Conservation (phyloP, 805 yeast species). For the Ogataea corticis region DNA sequence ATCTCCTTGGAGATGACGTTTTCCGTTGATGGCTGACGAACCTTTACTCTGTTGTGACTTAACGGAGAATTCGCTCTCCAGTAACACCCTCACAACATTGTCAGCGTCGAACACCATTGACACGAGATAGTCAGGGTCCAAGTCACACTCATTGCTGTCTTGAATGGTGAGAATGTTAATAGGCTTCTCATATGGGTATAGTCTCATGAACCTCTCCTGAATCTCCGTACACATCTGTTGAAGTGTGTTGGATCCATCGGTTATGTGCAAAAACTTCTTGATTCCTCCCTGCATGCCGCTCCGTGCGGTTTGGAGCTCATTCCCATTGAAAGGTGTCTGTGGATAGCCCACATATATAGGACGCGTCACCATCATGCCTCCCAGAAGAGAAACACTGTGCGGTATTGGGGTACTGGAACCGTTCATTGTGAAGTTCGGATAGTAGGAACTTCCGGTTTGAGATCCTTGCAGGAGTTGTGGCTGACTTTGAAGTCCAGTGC, state of each 20-base stretch:
- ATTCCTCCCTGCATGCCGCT: slow-evolving; percentile 8
- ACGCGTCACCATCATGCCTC: slow-evolving; percentile 4
- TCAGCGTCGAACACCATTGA: slow-evolving; percentile 61
- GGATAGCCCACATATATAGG: slow-evolving; percentile 10
- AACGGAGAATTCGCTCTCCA: slow-evolving; percentile 39
- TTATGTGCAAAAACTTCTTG: slow-evolving; percentile 63
- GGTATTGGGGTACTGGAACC: slow-evolving; percentile 31
- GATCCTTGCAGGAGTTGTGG: slow-evolving; percentile 6
- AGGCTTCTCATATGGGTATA: slow-evolving; percentile 64
- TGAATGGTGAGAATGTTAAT: slow-evolving; percentile 62
- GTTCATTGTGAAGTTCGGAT: slow-evolving; percentile 20
- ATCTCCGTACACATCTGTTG: slow-evolving; percentile 54
- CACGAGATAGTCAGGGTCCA: slow-evolving; percentile 74
- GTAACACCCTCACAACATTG: slow-evolving; percentile 47
- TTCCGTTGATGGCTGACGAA: slow-evolving; percentile 11
- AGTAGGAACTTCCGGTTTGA: slow-evolving; percentile 12
- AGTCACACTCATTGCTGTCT: slow-evolving; percentile 66
- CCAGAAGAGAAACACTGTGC: slow-evolving; percentile 10
- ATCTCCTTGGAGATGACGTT: slow-evolving; percentile 27
- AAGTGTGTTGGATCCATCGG: slow-evolving; percentile 48
- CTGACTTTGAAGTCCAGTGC: slow-evolving; percentile 9
- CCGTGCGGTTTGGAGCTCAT: background rate
- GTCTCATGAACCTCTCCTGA: slow-evolving; percentile 51
- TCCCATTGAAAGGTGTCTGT: slow-evolving; percentile 17
- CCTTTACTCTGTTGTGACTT: background rate